A percentile compares a stretch with the other conserved stretches of the same genome.
These are phyloP conservation scores for Chionographis japonica DNA, from an alignment of 106 monocot genomes.

Conservation along the genomic window DNA sequence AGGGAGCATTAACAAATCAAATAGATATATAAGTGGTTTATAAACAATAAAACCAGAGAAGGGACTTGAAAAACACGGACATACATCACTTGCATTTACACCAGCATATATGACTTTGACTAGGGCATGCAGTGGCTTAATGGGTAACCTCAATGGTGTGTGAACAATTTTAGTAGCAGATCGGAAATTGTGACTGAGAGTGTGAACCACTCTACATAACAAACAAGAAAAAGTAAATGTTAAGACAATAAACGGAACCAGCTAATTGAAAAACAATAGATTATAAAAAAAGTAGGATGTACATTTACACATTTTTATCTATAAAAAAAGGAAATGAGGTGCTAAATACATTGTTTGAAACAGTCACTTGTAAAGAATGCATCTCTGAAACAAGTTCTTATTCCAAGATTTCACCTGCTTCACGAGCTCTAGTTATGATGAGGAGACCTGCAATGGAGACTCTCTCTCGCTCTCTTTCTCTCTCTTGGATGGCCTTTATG, in stretches of 20 bases:
- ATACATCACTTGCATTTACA: slow-evolving; percentile 99
- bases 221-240: slow-evolving; percentile 2
- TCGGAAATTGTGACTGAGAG: slow-evolving; percentile 73
- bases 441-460: too few relatives aligned
- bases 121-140: slow-evolving; percentile 68
- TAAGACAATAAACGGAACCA: not conserved
- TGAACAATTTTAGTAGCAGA: slow-evolving; percentile 65
- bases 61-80: slow-evolving; percentile 20
- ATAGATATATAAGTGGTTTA: not conserved
- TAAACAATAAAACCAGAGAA: not conserved
- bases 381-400: too few relatives aligned
- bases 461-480: too few relatives aligned
- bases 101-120: slow-evolving; percentile 97
- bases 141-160: slow-evolving; percentile 46
- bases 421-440: too few relatives aligned
- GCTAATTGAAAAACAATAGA: too few relatives aligned
- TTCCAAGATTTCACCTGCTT: too few relatives aligned
- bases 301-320: too few relatives aligned
- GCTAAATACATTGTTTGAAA: too few relatives aligned
- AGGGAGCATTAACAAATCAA: not conserved
- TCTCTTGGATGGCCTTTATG: too few relatives aligned
- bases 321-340: too few relatives aligned
- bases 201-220: slow-evolving; percentile 72
- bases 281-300: too few relatives aligned
- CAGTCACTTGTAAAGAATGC: too few relatives aligned